Conservation (phyloP, 331 rosid genomes). For the Malus hybrid region DNA sequence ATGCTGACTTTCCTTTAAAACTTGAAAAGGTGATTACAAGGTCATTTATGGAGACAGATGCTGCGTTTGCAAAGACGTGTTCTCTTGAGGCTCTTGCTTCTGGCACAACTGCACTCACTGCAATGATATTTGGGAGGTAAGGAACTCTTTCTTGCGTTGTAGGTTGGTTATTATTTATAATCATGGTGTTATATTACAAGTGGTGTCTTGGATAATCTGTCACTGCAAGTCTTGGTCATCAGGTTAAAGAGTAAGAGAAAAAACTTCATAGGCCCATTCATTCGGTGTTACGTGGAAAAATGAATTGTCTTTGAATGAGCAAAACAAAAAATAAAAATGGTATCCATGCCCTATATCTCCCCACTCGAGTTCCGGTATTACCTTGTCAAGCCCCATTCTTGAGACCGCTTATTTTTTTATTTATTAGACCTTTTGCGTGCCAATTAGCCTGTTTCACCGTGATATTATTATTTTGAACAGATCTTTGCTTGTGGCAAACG, state of each 20-base stretch:
- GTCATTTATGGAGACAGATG: slow-evolving; percentile 75
- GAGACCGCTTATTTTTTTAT: background rate
- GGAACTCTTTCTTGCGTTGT: background rate
- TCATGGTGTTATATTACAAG: background rate
- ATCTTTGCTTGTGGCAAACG: slow-evolving; percentile 88
- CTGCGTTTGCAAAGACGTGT: slow-evolving; percentile 59
- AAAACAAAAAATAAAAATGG: background rate
- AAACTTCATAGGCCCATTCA: background rate
- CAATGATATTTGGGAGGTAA: slow-evolving; percentile 85
- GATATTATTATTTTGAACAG: slow-evolving; percentile 24
- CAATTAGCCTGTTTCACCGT: background rate
- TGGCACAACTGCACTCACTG: slow-evolving; percentile 90
- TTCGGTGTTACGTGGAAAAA: background rate
- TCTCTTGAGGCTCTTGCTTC: slow-evolving; percentile 59
- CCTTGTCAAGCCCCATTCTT: background rate
- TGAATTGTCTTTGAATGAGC: background rate
- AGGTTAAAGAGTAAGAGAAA: background rate
- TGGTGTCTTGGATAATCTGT: background rate
- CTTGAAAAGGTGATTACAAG: slow-evolving; percentile 82
- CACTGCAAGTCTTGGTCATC: background rate
- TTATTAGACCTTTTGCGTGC: background rate
- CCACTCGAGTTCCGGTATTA: too few relatives aligned
- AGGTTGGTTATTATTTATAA: background rate
- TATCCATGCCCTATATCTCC: background rate
- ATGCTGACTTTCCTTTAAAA: slow-evolving; percentile 69